Base-by-base conservation (phyloP, 768 basidiomycete genomes). In the Suillus weaverae region DNA sequence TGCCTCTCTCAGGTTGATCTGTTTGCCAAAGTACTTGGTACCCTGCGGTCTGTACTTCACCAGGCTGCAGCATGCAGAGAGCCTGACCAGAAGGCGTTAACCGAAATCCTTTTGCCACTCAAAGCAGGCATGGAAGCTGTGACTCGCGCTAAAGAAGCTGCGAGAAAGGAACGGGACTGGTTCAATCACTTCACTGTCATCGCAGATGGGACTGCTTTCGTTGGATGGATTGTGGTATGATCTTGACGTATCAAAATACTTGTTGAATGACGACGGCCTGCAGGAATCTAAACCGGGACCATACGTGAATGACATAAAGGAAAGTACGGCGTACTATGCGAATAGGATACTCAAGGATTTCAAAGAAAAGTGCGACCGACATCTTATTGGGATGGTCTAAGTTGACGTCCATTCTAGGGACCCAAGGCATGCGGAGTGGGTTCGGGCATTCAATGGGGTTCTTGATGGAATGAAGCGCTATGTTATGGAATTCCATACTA, bases 321-420 rank as follows among this genome's bases (percentile, higher is more conserved):
- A 98, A 32, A 86, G 92, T 4, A 86, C 90, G 13, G 83, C 86
- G 72, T 99, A 94, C 79, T 99, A 94, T 75, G 89, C 89, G 2
- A 94, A 97, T 77, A 87, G 89, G 64, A 85, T 99, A 54, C 89
- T 95, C 77, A 94, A 95, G 76, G 94, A 96, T 67, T 94, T 85
- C 83, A 99, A 94, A 76, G 92, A 94, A 8, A 94, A 93, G 97
- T 95, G 65, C 64, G 91, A 73, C 3, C 67, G 14, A 43, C 51
- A 51, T 26, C n/a, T 11, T 43, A 14, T n/a, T 59, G 64, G 32
- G 33, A 60, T 33, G n/a, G 39, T 60, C 41, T 44, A 59, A 38
- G 11, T 22, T 74, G 33, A 70, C 56, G 26, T 20, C 39, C 22
- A 51, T 65, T 39, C n/a, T 70, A 98, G 97, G 73, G 91, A 98